These are phyloP conservation scores for Brassica hybrid DNA, from an alignment of 441 rosid species.

Conservation along the genomic window DNA sequence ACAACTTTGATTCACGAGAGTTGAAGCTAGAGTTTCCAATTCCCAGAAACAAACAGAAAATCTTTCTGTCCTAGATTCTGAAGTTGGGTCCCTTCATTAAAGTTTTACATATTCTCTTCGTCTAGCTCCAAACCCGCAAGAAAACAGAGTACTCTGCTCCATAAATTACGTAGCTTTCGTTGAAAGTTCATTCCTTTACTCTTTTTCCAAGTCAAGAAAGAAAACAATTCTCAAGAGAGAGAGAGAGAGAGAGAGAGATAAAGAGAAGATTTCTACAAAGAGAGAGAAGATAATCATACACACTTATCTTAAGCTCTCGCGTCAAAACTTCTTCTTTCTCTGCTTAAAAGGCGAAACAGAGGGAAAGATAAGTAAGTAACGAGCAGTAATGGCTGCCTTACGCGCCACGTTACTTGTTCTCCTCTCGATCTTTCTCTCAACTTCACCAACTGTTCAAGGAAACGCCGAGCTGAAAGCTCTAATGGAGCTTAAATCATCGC, in stretches of 20 bases:
- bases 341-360: neutral
- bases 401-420: conserved; percentile 36
- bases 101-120: conserved; percentile 15
- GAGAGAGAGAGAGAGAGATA: neutral
- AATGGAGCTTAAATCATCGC: conserved; percentile 64
- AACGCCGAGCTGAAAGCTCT: conserved; percentile 74
- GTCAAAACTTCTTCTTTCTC: neutral
- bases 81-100: conserved; percentile 15
- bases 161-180: conserved; percentile 8
- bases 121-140: conserved; percentile 1
- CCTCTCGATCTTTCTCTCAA: conserved; percentile 39
- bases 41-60: conserved; percentile 25
- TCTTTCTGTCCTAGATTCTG: neutral
- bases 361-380: conserved; percentile 17
- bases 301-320: neutral
- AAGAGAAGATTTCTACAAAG: too few species aligned
- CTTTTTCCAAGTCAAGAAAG: conserved; percentile 2
- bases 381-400: conserved; percentile 36
- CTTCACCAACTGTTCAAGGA: conserved; percentile 42
- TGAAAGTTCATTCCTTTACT: conserved; percentile 11
- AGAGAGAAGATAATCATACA: neutral
- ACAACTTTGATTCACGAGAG: conserved; percentile 18
- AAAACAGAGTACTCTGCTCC: conserved; percentile 34
- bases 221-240: neutral
- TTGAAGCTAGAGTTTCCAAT: conserved; percentile 14